Conservation (phyloP, 352 stramenopile species). For the Peronospora belbahrii region DNA sequence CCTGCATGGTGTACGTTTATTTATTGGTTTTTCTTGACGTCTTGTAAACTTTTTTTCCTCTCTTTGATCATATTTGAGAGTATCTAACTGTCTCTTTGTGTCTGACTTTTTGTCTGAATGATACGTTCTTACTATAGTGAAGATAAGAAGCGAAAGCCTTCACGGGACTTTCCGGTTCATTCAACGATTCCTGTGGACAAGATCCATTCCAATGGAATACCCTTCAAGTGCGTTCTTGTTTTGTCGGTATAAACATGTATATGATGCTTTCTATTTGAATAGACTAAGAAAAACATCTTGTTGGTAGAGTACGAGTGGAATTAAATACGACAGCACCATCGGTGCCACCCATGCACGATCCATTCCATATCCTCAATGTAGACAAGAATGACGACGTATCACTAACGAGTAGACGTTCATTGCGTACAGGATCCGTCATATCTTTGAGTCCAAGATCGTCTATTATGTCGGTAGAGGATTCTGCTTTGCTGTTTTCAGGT, state of each 20-base stretch:
- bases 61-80: not conserved
- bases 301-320: slow-evolving; percentile 38
- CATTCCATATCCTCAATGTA: slow-evolving; percentile 67
- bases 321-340: slow-evolving; percentile 36
- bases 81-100: not conserved
- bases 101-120: no score
- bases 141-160: slow-evolving; percentile 83
- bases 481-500: slow-evolving; percentile 37
- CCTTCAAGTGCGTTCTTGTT: slow-evolving; percentile 20
- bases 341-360: slow-evolving; percentile 69
- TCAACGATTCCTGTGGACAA: slow-evolving; percentile 63
- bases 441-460: slow-evolving; percentile 54
- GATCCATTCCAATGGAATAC: slow-evolving; percentile 30
- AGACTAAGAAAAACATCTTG: not conserved
- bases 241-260: not conserved
- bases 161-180: slow-evolving; percentile 65
- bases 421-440: slow-evolving; percentile 48
- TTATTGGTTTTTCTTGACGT: no score
- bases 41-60: not conserved
- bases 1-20: slow-evolving; percentile 28
- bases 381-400: slow-evolving; percentile 17
- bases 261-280: no score
- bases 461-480: slow-evolving; percentile 55
- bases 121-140: slow-evolving; percentile 31
- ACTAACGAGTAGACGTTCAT: slow-evolving; percentile 10